Evolutionary conservation across 2,329 filamentous ascomycete genomes (phyloP).

Genomic region (Trichoderma citrinoviride): DNA sequence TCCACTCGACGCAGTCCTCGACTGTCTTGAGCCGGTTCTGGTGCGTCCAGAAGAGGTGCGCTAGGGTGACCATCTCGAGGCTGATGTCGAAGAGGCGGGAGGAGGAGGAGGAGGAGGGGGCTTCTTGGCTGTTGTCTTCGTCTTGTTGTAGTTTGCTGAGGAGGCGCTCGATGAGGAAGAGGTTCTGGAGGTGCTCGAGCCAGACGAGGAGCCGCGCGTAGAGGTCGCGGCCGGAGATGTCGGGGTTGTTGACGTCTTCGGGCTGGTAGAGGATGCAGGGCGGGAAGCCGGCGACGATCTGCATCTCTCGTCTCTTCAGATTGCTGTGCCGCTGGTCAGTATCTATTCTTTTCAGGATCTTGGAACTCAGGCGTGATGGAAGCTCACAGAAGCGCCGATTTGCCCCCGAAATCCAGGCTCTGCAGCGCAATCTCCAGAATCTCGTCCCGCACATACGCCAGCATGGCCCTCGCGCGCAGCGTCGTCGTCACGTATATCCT

Average conservation of each 20-base stretch:
- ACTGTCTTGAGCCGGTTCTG: constrained; percentile 41
- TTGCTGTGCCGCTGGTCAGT: background rate
- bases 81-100: constrained; percentile 43
- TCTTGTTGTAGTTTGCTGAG: constrained; percentile 40
- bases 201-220: constrained; percentile 47
- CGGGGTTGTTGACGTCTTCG: constrained; percentile 46
- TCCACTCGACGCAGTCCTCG: constrained; percentile 45
- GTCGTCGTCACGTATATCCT: constrained; percentile 14
- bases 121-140: constrained; percentile 29
- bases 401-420: constrained; percentile 10
- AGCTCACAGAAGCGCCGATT: constrained; percentile 12
- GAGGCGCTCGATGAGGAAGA: constrained; percentile 57
- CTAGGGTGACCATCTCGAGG: constrained; percentile 45
- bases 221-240: constrained; percentile 39
- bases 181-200: constrained; percentile 52
- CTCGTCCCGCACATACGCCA: constrained; percentile 21
- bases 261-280: constrained; percentile 9
- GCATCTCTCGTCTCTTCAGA: constrained; percentile 15
- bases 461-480: constrained; percentile 15
- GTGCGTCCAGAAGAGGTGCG: constrained; percentile 47
- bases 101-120: no score
- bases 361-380: no score
- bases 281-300: constrained; percentile 15
- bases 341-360: background rate
- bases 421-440: constrained; percentile 21